These are phyloP conservation scores for Populus simonii DNA, from an alignment of 345 rosid genomes.

Conservation along the genomic window DNA sequence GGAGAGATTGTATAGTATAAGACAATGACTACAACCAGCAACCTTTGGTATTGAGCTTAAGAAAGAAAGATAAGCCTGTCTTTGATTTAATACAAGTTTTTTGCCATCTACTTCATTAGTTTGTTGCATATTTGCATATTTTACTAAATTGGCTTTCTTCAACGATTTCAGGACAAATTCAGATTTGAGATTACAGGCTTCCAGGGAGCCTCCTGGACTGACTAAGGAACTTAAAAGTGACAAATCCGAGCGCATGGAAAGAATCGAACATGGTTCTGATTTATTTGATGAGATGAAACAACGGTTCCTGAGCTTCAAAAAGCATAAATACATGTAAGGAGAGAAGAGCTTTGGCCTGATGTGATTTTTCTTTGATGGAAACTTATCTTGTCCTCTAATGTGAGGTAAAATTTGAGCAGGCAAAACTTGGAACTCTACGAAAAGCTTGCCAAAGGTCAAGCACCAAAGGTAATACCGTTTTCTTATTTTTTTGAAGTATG, in stretches of 20 bases:
- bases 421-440: conserved; percentile 62
- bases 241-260: conserved; percentile 26
- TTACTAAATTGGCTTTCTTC: conserved; percentile 9
- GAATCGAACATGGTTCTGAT: conserved; percentile 33
- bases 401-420: conserved; percentile 42
- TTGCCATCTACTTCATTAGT: not conserved
- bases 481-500: not conserved
- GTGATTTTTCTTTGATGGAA: too few relatives aligned
- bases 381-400: too few relatives aligned
- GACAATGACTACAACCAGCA: conserved; percentile 29
- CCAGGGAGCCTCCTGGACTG: conserved; percentile 35
- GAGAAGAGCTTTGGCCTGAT: not conserved
- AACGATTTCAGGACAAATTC: conserved; percentile 37
- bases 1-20: not conserved
- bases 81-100: conserved; percentile 12
- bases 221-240: conserved; percentile 34
- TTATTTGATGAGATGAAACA: conserved; percentile 59
- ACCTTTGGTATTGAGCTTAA: conserved; percentile 31
- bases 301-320: conserved; percentile 65
- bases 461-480: conserved; percentile 62
- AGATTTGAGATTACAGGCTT: conserved; percentile 36
- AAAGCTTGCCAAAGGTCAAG: conserved; percentile 66
- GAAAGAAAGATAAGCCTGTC: conserved; percentile 31
- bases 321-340: conserved; percentile 67
- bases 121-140: conserved; percentile 8